Conservation (phyloP, 306 rosid species). For the Trifolium pratense region DNA sequence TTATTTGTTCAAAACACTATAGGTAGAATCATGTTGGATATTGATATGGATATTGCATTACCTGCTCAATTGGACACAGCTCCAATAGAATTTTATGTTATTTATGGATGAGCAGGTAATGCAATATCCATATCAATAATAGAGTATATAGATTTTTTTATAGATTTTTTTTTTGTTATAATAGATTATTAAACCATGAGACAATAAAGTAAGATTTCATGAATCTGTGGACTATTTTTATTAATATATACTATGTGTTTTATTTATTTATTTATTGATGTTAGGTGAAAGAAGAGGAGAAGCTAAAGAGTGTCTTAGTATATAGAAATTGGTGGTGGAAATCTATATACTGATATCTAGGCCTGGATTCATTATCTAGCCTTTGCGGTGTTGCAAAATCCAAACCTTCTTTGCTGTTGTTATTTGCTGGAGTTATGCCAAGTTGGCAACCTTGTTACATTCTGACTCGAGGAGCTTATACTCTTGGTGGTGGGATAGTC, state of each 20-base stretch:
- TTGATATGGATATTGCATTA: constrained; percentile 10
- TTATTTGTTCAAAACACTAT: too few relatives aligned
- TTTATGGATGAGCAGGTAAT: constrained; percentile 53
- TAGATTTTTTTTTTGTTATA: too few relatives aligned
- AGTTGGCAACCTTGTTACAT: constrained; percentile 77
- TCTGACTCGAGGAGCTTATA: constrained; percentile 90
- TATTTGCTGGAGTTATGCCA: constrained; percentile 74
- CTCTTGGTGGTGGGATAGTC: constrained; percentile 99
- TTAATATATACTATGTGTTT: background rate
- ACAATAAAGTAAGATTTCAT: constrained; percentile 1
- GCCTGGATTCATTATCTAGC: constrained; percentile 69
- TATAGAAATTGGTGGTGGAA: constrained; percentile 38
- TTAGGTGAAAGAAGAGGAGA: constrained; percentile 52
- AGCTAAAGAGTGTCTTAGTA: constrained; percentile 34
- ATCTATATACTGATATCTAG: constrained; percentile 52
- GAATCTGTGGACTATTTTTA: constrained; percentile 29
- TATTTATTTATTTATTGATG: too few relatives aligned
- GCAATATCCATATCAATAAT: background rate
- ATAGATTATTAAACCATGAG: constrained; percentile 5
- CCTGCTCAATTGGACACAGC: constrained; percentile 46
- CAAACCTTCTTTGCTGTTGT: constrained; percentile 61
- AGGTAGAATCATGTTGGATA: too few relatives aligned
- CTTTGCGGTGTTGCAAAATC: constrained; percentile 51
- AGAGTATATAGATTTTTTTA: constrained; percentile 30
- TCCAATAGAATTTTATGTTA: constrained; percentile 35